A percentile compares a stretch with the other conserved stretches of the same genome.
Evolutionary conservation across 257 asterid species (phyloP).

Genomic region (Eucommia ulmoides): DNA sequence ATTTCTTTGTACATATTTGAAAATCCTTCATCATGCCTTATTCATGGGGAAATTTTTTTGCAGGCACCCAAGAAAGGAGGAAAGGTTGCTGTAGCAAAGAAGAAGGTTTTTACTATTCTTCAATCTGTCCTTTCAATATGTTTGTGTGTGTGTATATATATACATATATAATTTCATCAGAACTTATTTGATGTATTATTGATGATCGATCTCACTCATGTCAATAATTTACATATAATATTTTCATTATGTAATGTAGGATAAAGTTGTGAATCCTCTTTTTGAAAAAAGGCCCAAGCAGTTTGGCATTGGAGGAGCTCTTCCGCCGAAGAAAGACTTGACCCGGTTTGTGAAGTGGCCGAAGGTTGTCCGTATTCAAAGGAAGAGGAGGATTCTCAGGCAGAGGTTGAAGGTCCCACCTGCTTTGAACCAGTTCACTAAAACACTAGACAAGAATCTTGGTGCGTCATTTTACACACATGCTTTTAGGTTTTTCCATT

Average conservation of each 20-base stretch:
- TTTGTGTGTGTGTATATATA: background rate
- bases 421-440: slow-evolving; percentile 34
- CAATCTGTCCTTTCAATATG: background rate
- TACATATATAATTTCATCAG: background rate
- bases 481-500: background rate
- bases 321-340: slow-evolving; percentile 31
- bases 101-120: background rate
- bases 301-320: slow-evolving; percentile 32
- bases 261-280: slow-evolving; percentile 30
- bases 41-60: too few relatives aligned
- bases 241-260: slow-evolving; percentile 2
- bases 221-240: background rate
- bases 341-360: slow-evolving; percentile 33
- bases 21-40: too few relatives aligned
- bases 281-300: slow-evolving; percentile 34
- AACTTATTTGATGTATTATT: background rate
- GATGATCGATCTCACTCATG: background rate
- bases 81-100: background rate
- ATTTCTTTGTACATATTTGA: too few relatives aligned
- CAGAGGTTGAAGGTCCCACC: slow-evolving; percentile 40
- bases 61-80: slow-evolving; percentile 1
- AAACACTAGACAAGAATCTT: slow-evolving; percentile 34
- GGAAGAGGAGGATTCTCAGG: slow-evolving; percentile 34
- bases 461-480: slow-evolving; percentile 9
- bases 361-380: slow-evolving; percentile 16